Evolutionary conservation across 257 asterid species (phyloP).

Genomic region (Anisodus acutangulus): DNA sequence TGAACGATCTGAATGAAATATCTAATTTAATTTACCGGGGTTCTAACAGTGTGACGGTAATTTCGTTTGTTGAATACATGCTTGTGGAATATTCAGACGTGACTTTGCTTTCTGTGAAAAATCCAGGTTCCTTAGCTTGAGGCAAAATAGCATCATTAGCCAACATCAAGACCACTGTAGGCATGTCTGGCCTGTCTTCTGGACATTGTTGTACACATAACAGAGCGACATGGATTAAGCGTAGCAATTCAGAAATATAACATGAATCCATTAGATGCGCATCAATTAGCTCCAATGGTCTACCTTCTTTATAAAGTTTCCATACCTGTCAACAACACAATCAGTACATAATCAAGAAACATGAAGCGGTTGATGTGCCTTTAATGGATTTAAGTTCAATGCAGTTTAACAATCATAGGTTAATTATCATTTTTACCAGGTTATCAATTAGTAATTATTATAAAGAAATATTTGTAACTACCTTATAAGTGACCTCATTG

Average conservation of each 20-base stretch:
- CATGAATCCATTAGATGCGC: background rate
- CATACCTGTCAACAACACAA: conserved; percentile 28
- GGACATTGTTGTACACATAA: conserved; percentile 30
- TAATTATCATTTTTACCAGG: background rate
- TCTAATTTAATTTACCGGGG: conserved; percentile 13
- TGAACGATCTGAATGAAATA: background rate
- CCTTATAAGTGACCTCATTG: background rate
- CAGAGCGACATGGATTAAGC: conserved; percentile 20
- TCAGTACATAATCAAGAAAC: conserved; percentile 10
- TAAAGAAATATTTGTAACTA: background rate
- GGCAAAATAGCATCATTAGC: conserved; percentile 23
- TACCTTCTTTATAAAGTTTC: conserved; percentile 31
- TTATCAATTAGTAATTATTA: background rate
- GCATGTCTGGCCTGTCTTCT: conserved; percentile 28
- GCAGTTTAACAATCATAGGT: background rate
- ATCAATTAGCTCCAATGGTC: background rate
- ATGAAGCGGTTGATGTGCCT: background rate
- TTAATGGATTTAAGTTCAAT: background rate
- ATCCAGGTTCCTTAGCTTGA: conserved; percentile 26
- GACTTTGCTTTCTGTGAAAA: conserved; percentile 33
- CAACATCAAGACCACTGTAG: conserved; percentile 24
- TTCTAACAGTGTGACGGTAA: background rate
- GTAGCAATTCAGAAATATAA: conserved; percentile 5
- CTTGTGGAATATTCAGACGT: conserved; percentile 11
- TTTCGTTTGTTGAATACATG: conserved; percentile 1